phyloP scores from a whole-genome alignment of 176 grass and related monocot species.

The Zoysia japonica region DNA sequence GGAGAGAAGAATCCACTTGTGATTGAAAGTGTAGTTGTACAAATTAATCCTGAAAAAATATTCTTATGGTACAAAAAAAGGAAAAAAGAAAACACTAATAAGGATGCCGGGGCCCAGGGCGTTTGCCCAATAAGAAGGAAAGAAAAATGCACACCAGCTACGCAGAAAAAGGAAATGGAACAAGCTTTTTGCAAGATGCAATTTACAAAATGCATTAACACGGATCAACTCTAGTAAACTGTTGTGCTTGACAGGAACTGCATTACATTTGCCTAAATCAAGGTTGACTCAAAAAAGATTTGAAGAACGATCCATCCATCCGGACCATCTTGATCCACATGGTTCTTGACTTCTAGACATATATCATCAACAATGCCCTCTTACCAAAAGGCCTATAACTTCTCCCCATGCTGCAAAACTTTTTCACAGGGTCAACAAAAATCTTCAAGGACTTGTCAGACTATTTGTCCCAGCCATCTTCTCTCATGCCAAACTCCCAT shows the following conservation, averaged over 20 bases:
- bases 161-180: background rate
- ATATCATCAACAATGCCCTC: conserved; percentile 9
- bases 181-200: background rate
- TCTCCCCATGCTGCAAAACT: conserved; percentile 46
- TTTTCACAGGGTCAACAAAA: conserved; percentile 11
- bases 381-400: conserved; percentile 10
- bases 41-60: background rate
- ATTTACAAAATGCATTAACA: background rate
- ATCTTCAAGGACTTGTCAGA: background rate
- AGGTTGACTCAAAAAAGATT: background rate
- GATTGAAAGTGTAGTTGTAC: background rate
- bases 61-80: conserved; percentile 3
- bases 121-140: background rate
- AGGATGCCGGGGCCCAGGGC: background rate
- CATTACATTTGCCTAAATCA: conserved; percentile 19
- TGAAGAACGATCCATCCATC: background rate
- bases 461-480: conserved; percentile 90
- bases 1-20: background rate
- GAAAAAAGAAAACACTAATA: background rate
- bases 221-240: background rate
- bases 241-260: background rate
- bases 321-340: conserved; percentile 15
- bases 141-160: background rate
- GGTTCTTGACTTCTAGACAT: conserved; percentile 24
- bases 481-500: conserved; percentile 65